Conservation (phyloP, 1,139 yeast species). For the Yamadazyma songkhlaensis region DNA sequence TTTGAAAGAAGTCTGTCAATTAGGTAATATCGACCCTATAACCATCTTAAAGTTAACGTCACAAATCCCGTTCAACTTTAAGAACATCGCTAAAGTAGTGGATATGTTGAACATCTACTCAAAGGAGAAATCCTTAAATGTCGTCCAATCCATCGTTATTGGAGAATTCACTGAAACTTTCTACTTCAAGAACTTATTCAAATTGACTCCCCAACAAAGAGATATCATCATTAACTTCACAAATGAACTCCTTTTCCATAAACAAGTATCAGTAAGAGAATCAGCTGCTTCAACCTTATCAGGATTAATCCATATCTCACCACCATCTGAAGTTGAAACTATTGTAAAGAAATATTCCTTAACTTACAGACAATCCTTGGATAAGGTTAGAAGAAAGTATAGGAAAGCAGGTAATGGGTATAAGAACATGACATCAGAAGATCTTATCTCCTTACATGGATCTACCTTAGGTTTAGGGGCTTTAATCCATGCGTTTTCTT, state of each 20-base stretch:
- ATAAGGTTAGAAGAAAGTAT: slow-evolving; percentile 28
- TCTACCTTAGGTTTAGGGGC: slow-evolving; percentile 91
- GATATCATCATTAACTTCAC: slow-evolving; percentile 51
- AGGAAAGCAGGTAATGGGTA: slow-evolving; percentile 26
- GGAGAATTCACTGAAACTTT: slow-evolving; percentile 73
- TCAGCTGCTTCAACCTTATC: slow-evolving; percentile 74
- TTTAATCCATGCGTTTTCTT: slow-evolving; percentile 85
- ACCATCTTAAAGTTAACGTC: slow-evolving; percentile 54
- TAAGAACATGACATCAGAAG: slow-evolving; percentile 35
- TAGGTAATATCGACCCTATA: slow-evolving; percentile 63
- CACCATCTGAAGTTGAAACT: slow-evolving; percentile 49
- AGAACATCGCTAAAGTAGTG: slow-evolving; percentile 45
- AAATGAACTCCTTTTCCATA: slow-evolving; percentile 54
- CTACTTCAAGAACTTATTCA: slow-evolving; percentile 68
- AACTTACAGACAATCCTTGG: slow-evolving; percentile 28
- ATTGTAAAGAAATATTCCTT: slow-evolving; percentile 25
- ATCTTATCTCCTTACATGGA: slow-evolving; percentile 64
- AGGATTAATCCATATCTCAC: slow-evolving; percentile 78
- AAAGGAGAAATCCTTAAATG: slow-evolving; percentile 41
- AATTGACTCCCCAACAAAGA: slow-evolving; percentile 50
- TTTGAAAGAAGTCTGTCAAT: slow-evolving; percentile 79
- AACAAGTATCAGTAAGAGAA: slow-evolving; percentile 74
- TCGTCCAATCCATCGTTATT: slow-evolving; percentile 68
- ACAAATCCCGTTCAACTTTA: slow-evolving; percentile 51
- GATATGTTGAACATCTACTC: slow-evolving; percentile 48